phyloP scores from a whole-genome alignment of 164 flowering plant species.

The Tetrastigma voinierianum region DNA sequence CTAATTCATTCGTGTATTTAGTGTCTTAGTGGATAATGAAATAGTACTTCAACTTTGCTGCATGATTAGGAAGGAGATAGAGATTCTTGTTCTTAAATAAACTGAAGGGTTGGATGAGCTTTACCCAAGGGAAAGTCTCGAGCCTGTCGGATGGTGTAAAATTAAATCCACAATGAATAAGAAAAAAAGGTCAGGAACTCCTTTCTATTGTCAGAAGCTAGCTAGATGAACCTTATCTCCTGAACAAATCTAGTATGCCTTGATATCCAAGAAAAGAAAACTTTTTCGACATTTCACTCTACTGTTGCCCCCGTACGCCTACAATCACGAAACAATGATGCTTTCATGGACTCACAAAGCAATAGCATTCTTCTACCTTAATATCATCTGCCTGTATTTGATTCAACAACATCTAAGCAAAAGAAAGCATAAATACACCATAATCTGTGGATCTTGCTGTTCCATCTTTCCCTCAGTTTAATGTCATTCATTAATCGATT shows the following conservation, averaged over 20 bases:
- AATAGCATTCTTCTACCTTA: neutral
- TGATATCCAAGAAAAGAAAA: neutral
- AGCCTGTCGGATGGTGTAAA: neutral
- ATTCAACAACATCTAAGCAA: no score
- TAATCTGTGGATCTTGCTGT: conserved; percentile 10
- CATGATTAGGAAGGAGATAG: conserved; percentile 10
- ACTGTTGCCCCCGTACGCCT: conserved; percentile 8
- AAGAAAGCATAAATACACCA: neutral
- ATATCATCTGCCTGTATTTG: neutral
- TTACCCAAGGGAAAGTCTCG: conserved; percentile 10
- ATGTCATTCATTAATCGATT: neutral
- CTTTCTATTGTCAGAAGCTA: conserved; percentile 13
- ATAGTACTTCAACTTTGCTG: conserved; percentile 4
- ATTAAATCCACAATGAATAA: neutral
- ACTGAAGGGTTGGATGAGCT: neutral
- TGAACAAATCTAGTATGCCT: conserved; percentile 1
- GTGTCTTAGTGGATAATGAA: conserved; percentile 13
- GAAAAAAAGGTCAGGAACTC: conserved; percentile 4
- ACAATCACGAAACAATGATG: conserved; percentile 8
- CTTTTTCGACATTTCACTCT: neutral
- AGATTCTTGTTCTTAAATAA: conserved; percentile 9
- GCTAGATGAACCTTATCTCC: conserved; percentile 6
- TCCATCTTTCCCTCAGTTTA: neutral
- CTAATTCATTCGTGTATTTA: conserved; percentile 1
- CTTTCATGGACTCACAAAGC: conserved; percentile 5